phyloP scores from a whole-genome alignment of 1,284 basidiomycete genomes.

The Sanghuangporus sanghuang region DNA sequence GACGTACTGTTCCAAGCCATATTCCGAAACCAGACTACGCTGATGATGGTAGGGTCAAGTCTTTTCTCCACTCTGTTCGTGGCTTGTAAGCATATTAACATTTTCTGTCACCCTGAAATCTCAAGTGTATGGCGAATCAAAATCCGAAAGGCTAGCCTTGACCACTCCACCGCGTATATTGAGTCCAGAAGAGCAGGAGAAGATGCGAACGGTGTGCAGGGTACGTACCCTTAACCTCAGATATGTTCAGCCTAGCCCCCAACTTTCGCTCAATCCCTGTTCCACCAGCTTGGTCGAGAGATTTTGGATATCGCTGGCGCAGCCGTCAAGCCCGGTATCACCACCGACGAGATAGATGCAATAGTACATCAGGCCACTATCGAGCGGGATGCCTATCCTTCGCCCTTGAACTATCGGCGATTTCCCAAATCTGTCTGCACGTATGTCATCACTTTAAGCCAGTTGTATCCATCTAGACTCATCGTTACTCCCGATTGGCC shows the following conservation, averaged over 20 bases:
- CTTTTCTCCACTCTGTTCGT: conserved; percentile 24
- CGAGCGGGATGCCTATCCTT: conserved; percentile 90
- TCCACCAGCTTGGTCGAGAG: conserved; percentile 75
- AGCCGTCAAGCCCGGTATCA: conserved; percentile 83
- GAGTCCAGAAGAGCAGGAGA: conserved; percentile 63
- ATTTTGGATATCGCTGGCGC: conserved; percentile 89
- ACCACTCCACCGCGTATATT: conserved; percentile 67
- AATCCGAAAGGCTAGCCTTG: conserved; percentile 48
- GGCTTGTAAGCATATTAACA: conserved; percentile 26
- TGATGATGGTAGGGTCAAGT: conserved; percentile 50
- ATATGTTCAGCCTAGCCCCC: not conserved
- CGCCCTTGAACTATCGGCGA: conserved; percentile 87
- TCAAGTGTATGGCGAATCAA: conserved; percentile 48
- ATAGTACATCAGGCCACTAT: conserved; percentile 94
- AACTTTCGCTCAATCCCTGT: conserved; percentile 17
- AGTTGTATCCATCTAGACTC: not conserved
- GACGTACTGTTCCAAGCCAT: conserved; percentile 63
- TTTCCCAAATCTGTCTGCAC: conserved; percentile 98
- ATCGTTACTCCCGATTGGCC: conserved; percentile 6
- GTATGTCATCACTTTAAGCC: conserved; percentile 41
- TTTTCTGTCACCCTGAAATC: conserved; percentile 15
- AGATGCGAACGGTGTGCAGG: conserved; percentile 72
- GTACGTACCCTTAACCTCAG: conserved; percentile 39
- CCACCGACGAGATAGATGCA: conserved; percentile 92
- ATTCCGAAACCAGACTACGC: conserved; percentile 82